Evolutionary conservation across 164 flowering plant genomes (phyloP).

Genomic region (Annona cherimola): DNA sequence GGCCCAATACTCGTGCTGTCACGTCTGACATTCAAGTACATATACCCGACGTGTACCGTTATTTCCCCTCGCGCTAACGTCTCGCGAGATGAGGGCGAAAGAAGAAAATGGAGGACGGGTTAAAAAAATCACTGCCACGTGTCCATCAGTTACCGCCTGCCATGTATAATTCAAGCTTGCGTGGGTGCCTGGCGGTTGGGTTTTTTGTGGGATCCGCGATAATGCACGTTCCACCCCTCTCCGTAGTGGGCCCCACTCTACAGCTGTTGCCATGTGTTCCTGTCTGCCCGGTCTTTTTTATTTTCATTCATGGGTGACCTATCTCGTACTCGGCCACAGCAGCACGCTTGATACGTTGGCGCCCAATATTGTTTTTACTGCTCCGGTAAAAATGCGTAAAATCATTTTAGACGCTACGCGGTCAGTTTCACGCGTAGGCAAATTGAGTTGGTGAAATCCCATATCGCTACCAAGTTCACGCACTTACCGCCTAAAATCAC

Average conservation of each 20-base stretch:
- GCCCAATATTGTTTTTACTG: neutral
- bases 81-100: neutral
- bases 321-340: neutral
- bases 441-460: too few species aligned
- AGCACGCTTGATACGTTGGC: neutral
- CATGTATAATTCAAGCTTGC: neutral
- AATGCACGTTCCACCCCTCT: conserved; percentile 56
- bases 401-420: too few species aligned
- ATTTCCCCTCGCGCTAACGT: neutral
- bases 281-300: conserved; percentile 20
- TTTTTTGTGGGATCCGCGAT: conserved; percentile 44
- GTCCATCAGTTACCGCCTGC: neutral
- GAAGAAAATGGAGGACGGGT: neutral
- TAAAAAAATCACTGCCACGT: neutral
- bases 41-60: neutral
- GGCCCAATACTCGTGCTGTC: too few species aligned
- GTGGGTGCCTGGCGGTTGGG: conserved; percentile 24
- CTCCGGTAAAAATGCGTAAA: too few species aligned
- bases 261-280: conserved; percentile 54
- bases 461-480: too few species aligned
- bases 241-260: conserved; percentile 26
- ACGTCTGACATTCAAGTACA: neutral
- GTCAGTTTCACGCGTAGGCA: too few species aligned
- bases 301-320: neutral
- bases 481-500: too few species aligned